phyloP scores from a whole-genome alignment of 2,329 filamentous ascomycete genomes.

The Septoria linicola region DNA sequence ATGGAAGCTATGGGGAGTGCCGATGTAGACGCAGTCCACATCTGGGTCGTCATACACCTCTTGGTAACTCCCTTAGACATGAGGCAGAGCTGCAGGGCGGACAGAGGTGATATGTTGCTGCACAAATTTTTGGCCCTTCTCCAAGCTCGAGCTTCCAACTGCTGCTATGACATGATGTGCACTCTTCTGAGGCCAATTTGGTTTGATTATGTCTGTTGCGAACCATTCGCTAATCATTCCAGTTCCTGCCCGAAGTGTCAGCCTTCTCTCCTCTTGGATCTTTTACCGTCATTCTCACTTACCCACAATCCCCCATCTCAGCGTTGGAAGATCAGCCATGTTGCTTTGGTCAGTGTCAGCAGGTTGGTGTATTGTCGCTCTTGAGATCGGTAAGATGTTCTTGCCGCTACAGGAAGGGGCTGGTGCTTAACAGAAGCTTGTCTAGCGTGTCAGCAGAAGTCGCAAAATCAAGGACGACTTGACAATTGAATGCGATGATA shows the following conservation, averaged over 20 bases:
- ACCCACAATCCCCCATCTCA: slow-evolving; percentile 22
- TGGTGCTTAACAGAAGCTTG: too few species aligned
- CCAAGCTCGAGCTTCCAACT: slow-evolving; percentile 23
- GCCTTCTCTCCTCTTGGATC: neutral
- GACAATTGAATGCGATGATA: too few species aligned
- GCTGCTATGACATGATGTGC: slow-evolving; percentile 23
- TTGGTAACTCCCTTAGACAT: slow-evolving; percentile 44
- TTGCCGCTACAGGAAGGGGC: too few species aligned
- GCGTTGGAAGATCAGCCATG: slow-evolving; percentile 17
- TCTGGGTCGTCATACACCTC: slow-evolving; percentile 44
- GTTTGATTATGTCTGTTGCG: slow-evolving; percentile 44
- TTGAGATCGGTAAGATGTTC: too few species aligned
- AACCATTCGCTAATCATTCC: slow-evolving; percentile 50
- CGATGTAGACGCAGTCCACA: slow-evolving; percentile 51
- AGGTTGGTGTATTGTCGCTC: too few species aligned
- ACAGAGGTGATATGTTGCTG: slow-evolving; percentile 14
- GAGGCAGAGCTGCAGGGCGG: slow-evolving; percentile 28
- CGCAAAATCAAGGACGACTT: too few species aligned
- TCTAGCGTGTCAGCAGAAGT: too few species aligned
- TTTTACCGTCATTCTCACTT: neutral
- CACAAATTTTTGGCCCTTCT: slow-evolving; percentile 23
- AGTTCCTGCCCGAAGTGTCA: neutral
- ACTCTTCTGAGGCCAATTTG: slow-evolving; percentile 41
- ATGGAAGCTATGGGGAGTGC: slow-evolving; percentile 49
- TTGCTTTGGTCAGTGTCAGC: neutral